Evolutionary conservation across 164 flowering plant genomes (phyloP).

Genomic region (Nymphaea colorata): DNA sequence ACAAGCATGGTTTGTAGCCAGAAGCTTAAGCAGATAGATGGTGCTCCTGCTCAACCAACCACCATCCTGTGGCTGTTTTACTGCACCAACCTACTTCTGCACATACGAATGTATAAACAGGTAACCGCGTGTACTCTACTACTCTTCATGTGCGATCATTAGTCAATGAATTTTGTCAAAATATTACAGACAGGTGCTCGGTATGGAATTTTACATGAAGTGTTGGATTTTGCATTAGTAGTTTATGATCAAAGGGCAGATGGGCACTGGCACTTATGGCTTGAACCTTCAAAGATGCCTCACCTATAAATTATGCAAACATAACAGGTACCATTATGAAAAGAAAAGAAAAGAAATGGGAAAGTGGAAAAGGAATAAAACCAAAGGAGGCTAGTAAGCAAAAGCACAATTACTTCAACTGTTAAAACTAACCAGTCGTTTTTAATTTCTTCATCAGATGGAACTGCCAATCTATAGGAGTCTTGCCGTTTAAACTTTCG

Average conservation of each 20-base stretch:
- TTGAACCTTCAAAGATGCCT: conserved; percentile 46
- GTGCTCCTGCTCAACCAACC: too few relatives aligned
- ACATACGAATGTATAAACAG: too few relatives aligned
- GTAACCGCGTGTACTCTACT: too few relatives aligned
- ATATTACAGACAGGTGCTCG: background rate
- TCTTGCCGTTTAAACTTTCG: background rate
- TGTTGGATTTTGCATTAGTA: conserved; percentile 78
- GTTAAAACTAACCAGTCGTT: conserved; percentile 65
- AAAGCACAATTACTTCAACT: conserved; percentile 49
- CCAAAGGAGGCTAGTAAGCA: background rate
- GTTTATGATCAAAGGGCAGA: conserved; percentile 65
- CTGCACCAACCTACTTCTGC: too few relatives aligned
- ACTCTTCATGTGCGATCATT: too few relatives aligned
- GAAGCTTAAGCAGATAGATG: background rate
- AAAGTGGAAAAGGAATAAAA: background rate
- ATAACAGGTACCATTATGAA: background rate
- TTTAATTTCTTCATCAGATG: conserved; percentile 79
- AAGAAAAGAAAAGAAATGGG: background rate
- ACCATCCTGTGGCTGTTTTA: too few relatives aligned
- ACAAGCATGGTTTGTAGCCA: background rate
- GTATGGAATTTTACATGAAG: conserved; percentile 34
- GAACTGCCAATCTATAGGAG: conserved; percentile 8
- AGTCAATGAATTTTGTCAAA: too few relatives aligned
- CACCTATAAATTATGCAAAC: conserved; percentile 31
- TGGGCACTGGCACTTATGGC: conserved; percentile 79